These are phyloP conservation scores for Roridomyces roridus DNA, from an alignment of 768 basidiomycete species.

Conservation along the genomic window DNA sequence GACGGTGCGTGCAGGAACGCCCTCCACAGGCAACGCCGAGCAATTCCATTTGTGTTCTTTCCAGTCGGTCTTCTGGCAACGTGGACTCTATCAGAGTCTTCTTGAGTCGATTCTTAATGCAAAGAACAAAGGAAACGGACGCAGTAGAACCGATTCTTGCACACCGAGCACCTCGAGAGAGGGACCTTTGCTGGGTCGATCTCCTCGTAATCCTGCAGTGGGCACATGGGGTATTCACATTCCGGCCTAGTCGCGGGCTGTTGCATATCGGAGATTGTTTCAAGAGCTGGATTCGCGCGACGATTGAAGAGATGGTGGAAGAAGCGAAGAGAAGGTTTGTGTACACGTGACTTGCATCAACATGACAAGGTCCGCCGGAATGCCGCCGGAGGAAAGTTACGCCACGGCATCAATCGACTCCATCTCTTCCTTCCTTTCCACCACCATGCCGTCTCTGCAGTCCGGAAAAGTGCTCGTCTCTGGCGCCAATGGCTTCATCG, in stretches of 20 bases:
- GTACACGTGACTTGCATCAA: no score
- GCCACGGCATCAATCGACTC: no score
- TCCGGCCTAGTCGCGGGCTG: constrained; percentile 5
- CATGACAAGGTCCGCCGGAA: no score
- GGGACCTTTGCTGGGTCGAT: constrained; percentile 8
- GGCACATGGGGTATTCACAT: constrained; percentile 1
- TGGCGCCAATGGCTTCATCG: no score
- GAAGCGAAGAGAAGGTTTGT: no score
- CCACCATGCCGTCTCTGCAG: no score
- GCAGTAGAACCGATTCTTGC: constrained; percentile 21
- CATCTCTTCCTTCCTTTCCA: no score
- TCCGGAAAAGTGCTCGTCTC: no score
- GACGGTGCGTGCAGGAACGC: constrained; percentile 10
- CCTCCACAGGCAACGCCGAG: constrained; percentile 9
- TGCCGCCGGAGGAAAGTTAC: no score
- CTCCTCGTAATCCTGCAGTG: constrained; percentile 11
- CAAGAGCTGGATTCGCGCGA: no score
- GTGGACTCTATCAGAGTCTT: constrained; percentile 8
- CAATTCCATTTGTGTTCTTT: constrained; percentile 21
- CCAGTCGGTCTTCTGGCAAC: constrained; percentile 18
- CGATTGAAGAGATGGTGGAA: no score
- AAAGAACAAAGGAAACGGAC: constrained; percentile 6
- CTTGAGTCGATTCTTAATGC: constrained; percentile 5
- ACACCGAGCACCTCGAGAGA: constrained; percentile 19
- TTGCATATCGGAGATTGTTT: no score